Percentiles rank a stretch among this genome's conserved stretches.
Evolutionary conservation across 441 rosid species (phyloP).

Genomic region (Arabidopsis lyrata): DNA sequence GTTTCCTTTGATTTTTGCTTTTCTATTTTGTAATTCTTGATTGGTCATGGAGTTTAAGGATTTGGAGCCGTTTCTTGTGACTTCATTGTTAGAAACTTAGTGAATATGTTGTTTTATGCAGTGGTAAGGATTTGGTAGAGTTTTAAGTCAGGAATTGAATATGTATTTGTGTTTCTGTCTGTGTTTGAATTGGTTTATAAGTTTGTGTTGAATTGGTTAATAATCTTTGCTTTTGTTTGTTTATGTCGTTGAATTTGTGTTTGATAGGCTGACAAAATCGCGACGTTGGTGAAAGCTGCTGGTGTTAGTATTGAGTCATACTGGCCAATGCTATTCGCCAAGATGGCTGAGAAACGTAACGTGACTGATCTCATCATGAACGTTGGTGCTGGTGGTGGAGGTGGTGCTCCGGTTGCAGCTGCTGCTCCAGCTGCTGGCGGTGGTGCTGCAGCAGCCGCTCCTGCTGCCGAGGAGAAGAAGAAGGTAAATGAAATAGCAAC

Average conservation of each 20-base stretch:
- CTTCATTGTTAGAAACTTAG: background rate
- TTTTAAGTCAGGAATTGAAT: background rate
- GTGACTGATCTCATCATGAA: constrained; percentile 66
- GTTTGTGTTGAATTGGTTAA: background rate
- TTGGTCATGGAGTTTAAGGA: background rate
- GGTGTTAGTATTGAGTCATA: constrained; percentile 61
- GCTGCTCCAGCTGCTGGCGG: constrained; percentile 53
- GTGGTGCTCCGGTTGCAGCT: constrained; percentile 46
- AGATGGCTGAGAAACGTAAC: constrained; percentile 70
- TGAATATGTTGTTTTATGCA: background rate
- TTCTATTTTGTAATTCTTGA: background rate
- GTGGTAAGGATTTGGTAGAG: background rate
- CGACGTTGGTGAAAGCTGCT: constrained; percentile 61
- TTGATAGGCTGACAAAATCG: constrained; percentile 58
- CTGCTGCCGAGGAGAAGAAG: constrained; percentile 77
- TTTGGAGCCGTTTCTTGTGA: background rate
- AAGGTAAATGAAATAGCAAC: constrained; percentile 47
- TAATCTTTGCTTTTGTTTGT: background rate
- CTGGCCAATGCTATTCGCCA: constrained; percentile 83
- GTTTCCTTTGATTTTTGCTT: background rate
- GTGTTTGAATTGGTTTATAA: background rate
- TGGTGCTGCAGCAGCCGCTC: constrained; percentile 54
- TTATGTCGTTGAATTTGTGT: background rate
- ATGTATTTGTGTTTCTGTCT: background rate
- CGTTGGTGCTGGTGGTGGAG: constrained; percentile 74